A percentile compares a stretch with the other conserved stretches of the same genome.
These are phyloP conservation scores for Seiridium unicorne DNA, from an alignment of 2,329 filamentous ascomycete genomes.

Conservation along the genomic window DNA sequence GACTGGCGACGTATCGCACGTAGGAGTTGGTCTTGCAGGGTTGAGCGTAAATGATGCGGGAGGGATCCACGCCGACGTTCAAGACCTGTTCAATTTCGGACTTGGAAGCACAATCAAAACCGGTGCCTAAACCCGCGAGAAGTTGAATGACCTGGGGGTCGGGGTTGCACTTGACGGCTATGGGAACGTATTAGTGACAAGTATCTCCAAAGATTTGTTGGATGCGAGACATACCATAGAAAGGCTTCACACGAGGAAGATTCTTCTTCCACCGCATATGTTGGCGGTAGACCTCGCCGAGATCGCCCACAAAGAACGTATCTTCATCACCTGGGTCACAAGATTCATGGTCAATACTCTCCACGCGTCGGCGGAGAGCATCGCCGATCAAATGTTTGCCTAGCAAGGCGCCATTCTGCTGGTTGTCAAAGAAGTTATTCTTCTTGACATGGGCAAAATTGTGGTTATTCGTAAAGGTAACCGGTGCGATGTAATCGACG, in stretches of 20 bases:
- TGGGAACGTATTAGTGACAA: slow-evolving; percentile 11
- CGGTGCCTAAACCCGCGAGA: slow-evolving; percentile 82
- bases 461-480: slow-evolving; percentile 47
- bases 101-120: slow-evolving; percentile 98
- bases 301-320: slow-evolving; percentile 96
- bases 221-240: slow-evolving; percentile 67
- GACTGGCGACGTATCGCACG: slow-evolving; percentile 80
- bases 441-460: slow-evolving; percentile 32
- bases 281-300: slow-evolving; percentile 98
- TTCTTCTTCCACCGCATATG: slow-evolving; percentile 98
- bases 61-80: slow-evolving; percentile 76
- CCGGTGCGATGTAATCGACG: slow-evolving; percentile 52
- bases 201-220: neutral
- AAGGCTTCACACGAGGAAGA: slow-evolving; percentile 87
- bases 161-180: slow-evolving; percentile 98
- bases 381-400: slow-evolving; percentile 83
- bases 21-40: slow-evolving; percentile 99
- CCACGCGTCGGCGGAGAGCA: slow-evolving; percentile 81
- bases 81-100: slow-evolving; percentile 92
- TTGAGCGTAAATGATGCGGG: slow-evolving; percentile 97
- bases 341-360: slow-evolving; percentile 78
- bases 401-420: slow-evolving; percentile 42
- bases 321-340: slow-evolving; percentile 95
- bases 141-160: slow-evolving; percentile 86
- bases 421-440: slow-evolving; percentile 35